Evolutionary conservation across 257 asterid genomes (phyloP).

Genomic region (Orobanche coerulescens): DNA sequence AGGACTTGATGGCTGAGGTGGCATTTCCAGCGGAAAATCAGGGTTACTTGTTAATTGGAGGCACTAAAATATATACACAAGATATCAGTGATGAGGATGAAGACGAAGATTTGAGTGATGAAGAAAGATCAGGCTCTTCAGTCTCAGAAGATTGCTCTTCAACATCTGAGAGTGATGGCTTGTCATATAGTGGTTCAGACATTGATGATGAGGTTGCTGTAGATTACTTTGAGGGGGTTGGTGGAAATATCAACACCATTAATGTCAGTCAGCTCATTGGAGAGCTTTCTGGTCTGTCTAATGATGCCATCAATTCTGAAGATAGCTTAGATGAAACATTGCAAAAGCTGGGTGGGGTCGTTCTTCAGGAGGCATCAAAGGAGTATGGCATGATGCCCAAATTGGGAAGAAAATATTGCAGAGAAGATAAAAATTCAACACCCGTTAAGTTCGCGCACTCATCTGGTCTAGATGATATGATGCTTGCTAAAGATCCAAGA

Average conservation of each 20-base stretch:
- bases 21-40: constrained; percentile 36
- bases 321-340: too few relatives aligned
- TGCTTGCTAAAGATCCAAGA: too few relatives aligned
- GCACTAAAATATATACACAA: constrained; percentile 62
- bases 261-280: constrained; percentile 56
- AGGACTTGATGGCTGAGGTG: constrained; percentile 31
- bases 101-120: constrained; percentile 39
- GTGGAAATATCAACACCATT: constrained; percentile 38
- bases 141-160: constrained; percentile 41
- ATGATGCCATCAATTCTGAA: constrained; percentile 32
- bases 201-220: constrained; percentile 79
- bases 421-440: too few relatives aligned
- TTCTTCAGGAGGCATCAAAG: too few relatives aligned
- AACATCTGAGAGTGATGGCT: constrained; percentile 42
- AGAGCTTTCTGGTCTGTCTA: constrained; percentile 28
- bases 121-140: constrained; percentile 43
- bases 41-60: constrained; percentile 72
- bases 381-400: too few relatives aligned
- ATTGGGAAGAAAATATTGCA: too few relatives aligned
- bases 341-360: too few relatives aligned
- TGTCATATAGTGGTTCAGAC: constrained; percentile 56
- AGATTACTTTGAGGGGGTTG: constrained; percentile 81
- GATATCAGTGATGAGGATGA: constrained; percentile 56
- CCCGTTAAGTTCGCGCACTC: too few relatives aligned
- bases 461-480: too few relatives aligned